phyloP scores from a whole-genome alignment of 176 grass and related monocot species.

The Juncus effusus region DNA sequence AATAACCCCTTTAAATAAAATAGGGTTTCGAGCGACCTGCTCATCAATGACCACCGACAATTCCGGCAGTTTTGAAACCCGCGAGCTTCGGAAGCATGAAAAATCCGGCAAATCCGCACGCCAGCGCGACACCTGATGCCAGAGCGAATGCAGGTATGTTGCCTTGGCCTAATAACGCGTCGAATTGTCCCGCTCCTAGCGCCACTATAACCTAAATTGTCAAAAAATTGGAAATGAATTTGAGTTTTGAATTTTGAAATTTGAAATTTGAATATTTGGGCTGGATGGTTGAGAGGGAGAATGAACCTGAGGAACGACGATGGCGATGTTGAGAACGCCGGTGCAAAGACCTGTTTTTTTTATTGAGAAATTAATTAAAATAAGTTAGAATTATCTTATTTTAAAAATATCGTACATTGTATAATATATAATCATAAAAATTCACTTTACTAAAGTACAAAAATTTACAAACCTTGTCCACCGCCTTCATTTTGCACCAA shows the following conservation, averaged over 20 bases:
- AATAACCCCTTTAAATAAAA: background rate
- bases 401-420: background rate
- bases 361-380: background rate
- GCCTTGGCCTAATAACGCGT: slow-evolving; percentile 69
- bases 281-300: background rate
- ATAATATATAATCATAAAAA: background rate
- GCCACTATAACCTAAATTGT: slow-evolving; percentile 64
- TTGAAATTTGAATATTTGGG: background rate
- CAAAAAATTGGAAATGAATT: background rate
- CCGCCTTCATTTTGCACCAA: slow-evolving; percentile 49
- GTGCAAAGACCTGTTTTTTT: slow-evolving; percentile 45
- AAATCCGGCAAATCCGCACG: slow-evolving; percentile 41
- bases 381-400: slow-evolving; percentile 17
- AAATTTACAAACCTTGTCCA: slow-evolving; percentile 52
- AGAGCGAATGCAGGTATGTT: slow-evolving; percentile 78
- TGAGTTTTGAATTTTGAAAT: background rate
- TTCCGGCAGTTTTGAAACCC: slow-evolving; percentile 50
- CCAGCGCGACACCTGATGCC: slow-evolving; percentile 60
- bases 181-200: slow-evolving; percentile 68
- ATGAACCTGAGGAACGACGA: slow-evolving; percentile 78
- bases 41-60: slow-evolving; percentile 58
- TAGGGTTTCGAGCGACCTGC: background rate
- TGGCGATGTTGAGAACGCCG: slow-evolving; percentile 87
- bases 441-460: background rate
- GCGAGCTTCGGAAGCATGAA: slow-evolving; percentile 80